Percentiles rank a stretch among this genome's conserved stretches.
Evolutionary conservation across 2,329 filamentous ascomycete species (phyloP).

Genomic region (Cladosporium colombiae): DNA sequence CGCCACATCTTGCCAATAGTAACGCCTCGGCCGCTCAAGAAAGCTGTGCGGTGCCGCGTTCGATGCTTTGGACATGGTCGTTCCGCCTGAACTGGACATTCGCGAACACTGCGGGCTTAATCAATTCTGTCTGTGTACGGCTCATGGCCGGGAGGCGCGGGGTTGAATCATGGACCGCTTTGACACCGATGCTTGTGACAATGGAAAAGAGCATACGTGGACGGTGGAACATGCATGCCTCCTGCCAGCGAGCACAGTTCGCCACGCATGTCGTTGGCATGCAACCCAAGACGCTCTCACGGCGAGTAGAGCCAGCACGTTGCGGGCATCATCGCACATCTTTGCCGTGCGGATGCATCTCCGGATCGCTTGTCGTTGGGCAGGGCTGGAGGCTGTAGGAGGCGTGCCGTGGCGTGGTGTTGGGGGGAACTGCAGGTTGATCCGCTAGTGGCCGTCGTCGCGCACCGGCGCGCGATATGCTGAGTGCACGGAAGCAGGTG

Average conservation of each 20-base stretch:
- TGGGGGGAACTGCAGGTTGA: slow-evolving; percentile 18
- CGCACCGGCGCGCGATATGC: neutral
- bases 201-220: too few relatives aligned
- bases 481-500: slow-evolving; percentile 10
- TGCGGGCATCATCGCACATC: neutral
- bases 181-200: slow-evolving; percentile 6
- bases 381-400: slow-evolving; percentile 8
- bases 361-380: slow-evolving; percentile 10
- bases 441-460: slow-evolving; percentile 12
- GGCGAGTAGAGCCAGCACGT: neutral
- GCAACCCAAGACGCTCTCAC: neutral
- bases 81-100: neutral
- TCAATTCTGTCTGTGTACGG: neutral
- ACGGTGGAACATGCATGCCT: neutral
- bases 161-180: neutral
- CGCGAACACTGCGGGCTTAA: neutral
- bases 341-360: neutral
- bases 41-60: neutral
- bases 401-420: slow-evolving; percentile 14
- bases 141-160: neutral
- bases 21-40: neutral
- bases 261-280: too few relatives aligned
- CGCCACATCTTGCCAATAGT: slow-evolving; percentile 7
- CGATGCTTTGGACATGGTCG: neutral
- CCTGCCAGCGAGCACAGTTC: neutral